A percentile compares a stretch with the other conserved stretches of the same genome.
Evolutionary conservation across 2,329 filamentous ascomycete genomes (phyloP).

Genomic region (Chaetomium strumarium): DNA sequence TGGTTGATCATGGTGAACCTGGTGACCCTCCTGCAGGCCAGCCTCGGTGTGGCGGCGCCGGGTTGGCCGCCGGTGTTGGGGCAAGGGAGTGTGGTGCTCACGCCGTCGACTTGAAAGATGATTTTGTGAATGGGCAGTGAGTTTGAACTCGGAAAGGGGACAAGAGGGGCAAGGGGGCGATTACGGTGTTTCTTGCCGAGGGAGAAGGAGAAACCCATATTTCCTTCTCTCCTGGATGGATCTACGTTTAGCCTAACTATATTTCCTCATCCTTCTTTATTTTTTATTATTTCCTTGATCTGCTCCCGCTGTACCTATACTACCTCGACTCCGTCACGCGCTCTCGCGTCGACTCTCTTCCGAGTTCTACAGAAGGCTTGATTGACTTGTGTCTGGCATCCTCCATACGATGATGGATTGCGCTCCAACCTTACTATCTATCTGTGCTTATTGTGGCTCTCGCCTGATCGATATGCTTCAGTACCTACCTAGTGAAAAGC

Average conservation of each 20-base stretch:
- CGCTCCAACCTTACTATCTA: too few relatives aligned
- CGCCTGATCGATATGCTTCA: too few relatives aligned
- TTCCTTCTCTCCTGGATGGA: too few relatives aligned
- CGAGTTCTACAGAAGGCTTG: constrained; percentile 13
- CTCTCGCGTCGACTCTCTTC: neutral
- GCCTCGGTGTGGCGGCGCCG: constrained; percentile 21
- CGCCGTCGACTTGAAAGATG: constrained; percentile 17
- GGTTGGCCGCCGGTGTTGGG: constrained; percentile 26
- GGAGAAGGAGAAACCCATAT: neutral
- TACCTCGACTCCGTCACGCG: constrained; percentile 1
- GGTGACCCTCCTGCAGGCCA: constrained; percentile 24
- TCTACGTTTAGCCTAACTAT: neutral
- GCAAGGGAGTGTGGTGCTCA: constrained; percentile 18
- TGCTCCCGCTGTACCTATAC: constrained; percentile 6
- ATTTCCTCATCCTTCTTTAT: neutral
- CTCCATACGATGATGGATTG: too few relatives aligned
- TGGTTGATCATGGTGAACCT: constrained; percentile 25
- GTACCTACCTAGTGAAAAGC: too few relatives aligned
- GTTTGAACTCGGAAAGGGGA: too few relatives aligned
- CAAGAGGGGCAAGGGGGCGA: too few relatives aligned
- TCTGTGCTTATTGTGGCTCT: too few relatives aligned
- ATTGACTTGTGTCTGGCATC: constrained; percentile 10
- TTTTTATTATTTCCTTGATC: constrained; percentile 1
- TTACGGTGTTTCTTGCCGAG: too few relatives aligned
- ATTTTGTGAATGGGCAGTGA: too few relatives aligned